These are phyloP conservation scores for Stellera chamaejasme DNA, from an alignment of 345 rosid genomes.

Conservation along the genomic window DNA sequence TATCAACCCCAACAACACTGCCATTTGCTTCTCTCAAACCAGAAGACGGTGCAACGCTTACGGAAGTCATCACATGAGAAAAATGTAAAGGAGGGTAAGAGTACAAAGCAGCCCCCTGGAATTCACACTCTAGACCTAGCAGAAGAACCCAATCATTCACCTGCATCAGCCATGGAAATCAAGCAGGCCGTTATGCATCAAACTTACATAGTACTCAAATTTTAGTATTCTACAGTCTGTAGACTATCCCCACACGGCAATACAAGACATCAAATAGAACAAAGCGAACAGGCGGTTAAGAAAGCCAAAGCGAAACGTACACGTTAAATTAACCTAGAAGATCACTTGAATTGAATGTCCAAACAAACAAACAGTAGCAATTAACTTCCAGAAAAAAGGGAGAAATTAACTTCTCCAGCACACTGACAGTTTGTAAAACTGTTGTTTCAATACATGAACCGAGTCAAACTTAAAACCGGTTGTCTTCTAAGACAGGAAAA, in stretches of 20 bases:
- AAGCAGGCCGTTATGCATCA: background rate
- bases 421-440: no score
- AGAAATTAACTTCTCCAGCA: no score
- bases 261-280: background rate
- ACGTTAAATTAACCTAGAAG: no score
- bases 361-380: no score
- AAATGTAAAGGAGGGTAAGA: background rate
- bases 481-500: no score
- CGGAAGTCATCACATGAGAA: constrained; percentile 45
- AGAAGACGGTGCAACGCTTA: constrained; percentile 41
- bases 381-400: no score
- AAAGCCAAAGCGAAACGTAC: no score
- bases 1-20: constrained; percentile 53
- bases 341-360: no score
- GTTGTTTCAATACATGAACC: no score
- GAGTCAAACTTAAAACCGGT: no score
- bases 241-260: background rate
- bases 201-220: background rate
- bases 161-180: constrained; percentile 11
- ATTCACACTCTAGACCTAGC: constrained; percentile 9
- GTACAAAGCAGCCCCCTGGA: constrained; percentile 1
- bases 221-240: no score
- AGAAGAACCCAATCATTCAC: constrained; percentile 3
- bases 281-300: background rate
- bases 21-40: constrained; percentile 49